Conservation (phyloP, 257 asterid species). For the Lycium barbarum region DNA sequence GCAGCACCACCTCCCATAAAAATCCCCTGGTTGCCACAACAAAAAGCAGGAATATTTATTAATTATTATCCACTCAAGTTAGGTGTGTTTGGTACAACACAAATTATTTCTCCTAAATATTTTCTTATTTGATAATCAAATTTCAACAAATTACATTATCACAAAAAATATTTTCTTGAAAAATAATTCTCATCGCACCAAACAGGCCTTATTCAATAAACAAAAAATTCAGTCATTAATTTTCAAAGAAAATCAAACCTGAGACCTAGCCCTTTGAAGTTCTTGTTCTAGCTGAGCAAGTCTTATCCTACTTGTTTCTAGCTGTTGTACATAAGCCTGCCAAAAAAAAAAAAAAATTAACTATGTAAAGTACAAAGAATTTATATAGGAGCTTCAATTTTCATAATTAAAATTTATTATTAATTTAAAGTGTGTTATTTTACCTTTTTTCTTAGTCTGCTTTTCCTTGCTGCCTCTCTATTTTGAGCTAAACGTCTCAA, state of each 20-base stretch:
- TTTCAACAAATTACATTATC: no score
- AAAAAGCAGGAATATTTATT: slow-evolving; percentile 18
- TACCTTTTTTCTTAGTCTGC: slow-evolving; percentile 96
- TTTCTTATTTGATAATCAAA: no score
- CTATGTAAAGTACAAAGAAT: neutral
- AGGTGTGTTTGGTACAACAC: neutral
- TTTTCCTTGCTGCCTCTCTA: slow-evolving; percentile 97
- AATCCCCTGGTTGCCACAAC: slow-evolving; percentile 63
- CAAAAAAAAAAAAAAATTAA: neutral
- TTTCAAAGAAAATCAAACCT: slow-evolving; percentile 54
- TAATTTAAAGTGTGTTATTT: neutral
- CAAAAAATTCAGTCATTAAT: neutral
- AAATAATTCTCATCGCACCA: no score
- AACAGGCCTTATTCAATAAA: neutral
- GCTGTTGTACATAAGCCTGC: slow-evolving; percentile 97
- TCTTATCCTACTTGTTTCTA: slow-evolving; percentile 91
- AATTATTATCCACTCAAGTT: neutral
- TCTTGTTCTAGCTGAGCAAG: slow-evolving; percentile 94
- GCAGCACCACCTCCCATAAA: slow-evolving; percentile 79
- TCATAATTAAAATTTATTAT: neutral
- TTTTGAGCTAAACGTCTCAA: slow-evolving; percentile 96
- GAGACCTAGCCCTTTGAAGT: slow-evolving; percentile 89
- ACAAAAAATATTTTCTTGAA: no score
- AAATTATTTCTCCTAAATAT: neutral
- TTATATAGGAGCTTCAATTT: no score